Evolutionary conservation across 1,139 yeast genomes (phyloP), one percentile per base, ranked within the genome.

Genomic region (Saccharomycopsis hybrid): DNA sequence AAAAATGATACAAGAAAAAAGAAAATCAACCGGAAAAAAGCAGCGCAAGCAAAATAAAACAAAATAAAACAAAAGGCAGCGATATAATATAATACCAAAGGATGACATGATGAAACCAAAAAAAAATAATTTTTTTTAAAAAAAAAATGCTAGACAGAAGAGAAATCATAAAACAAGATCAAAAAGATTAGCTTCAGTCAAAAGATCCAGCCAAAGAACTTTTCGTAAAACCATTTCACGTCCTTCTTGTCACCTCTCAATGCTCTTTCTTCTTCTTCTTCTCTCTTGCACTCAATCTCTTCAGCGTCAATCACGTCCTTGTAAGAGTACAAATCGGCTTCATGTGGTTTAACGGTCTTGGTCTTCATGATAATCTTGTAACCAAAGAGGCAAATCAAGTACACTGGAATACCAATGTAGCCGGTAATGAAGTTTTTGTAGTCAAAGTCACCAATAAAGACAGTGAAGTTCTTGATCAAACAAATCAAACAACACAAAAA

Each of bases 321-420:
- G 62, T 70, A 78, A 8, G 89, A 78, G 55, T 66, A 68, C 63
- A 84, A 69, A 63, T 84, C 90, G 38, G 79, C 83, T 57, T 82
- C 86, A 42, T 66, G 67, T 25, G 86, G 74, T 46, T 62, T 66
- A 54, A 79, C 71, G 50, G 72, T 60, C 60, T 71, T 74, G 38
- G 87, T 74, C 64, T 74, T 80, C 65, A 67, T 65, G 56, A 68
- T 59, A 43, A 81, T 8, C 66, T 82, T 84, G 71, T 80, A 82
- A 5, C 84, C 87, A 54, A 75, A 60, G 57, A 69, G 74, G 58
- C 77, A 69, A 46, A 77, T 64, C 41, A 81, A 48, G 59, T 76
- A 85, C 30, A 82, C 78, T 33, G 92, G 92, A 51, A 85, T 72
- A 47, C 86, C 86, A 62, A 85, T 82, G 69, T 85, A 85, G 46